Conservation (phyloP, 169 alveolate species). For the Besnoitia besnoiti region DNA sequence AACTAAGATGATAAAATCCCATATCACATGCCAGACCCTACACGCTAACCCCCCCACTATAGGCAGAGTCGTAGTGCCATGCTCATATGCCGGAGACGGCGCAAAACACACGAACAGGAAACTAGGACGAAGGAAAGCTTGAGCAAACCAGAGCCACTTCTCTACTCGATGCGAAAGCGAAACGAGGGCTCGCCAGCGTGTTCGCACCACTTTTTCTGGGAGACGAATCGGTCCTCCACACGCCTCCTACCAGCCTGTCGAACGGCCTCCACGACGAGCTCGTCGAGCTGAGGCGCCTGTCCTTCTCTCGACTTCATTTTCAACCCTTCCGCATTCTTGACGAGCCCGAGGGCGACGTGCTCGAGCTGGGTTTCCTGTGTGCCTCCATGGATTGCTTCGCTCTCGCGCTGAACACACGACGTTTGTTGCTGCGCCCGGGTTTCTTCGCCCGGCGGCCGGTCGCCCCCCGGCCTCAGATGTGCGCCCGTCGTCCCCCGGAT, state of each 20-base stretch:
- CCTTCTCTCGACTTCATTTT: constrained; percentile 92
- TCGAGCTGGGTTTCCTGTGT: background rate
- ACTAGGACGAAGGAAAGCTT: too few species aligned
- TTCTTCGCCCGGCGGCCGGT: background rate
- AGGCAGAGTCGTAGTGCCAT: too few species aligned
- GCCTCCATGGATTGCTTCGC: background rate
- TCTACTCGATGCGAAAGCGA: too few species aligned
- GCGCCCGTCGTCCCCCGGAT: background rate
- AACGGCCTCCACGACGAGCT: constrained; percentile 94
- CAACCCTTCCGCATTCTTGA: constrained; percentile 85
- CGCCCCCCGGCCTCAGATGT: background rate
- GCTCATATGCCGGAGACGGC: too few species aligned
- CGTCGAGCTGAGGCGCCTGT: constrained; percentile 87
- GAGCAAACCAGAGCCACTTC: too few species aligned
- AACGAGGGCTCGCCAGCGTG: too few species aligned
- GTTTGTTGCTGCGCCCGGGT: background rate
- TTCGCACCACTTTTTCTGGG: too few species aligned
- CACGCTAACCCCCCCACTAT: too few species aligned
- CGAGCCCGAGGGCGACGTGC: constrained; percentile 35
- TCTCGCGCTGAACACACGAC: background rate
- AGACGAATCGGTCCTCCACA: too few species aligned
- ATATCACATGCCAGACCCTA: too few species aligned
- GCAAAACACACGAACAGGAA: too few species aligned
- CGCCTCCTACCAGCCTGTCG: constrained; percentile 91
- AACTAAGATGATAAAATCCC: too few species aligned